Evolutionary conservation across 2,329 filamentous ascomycete species (phyloP).

Genomic region (Fusarium sp.): DNA sequence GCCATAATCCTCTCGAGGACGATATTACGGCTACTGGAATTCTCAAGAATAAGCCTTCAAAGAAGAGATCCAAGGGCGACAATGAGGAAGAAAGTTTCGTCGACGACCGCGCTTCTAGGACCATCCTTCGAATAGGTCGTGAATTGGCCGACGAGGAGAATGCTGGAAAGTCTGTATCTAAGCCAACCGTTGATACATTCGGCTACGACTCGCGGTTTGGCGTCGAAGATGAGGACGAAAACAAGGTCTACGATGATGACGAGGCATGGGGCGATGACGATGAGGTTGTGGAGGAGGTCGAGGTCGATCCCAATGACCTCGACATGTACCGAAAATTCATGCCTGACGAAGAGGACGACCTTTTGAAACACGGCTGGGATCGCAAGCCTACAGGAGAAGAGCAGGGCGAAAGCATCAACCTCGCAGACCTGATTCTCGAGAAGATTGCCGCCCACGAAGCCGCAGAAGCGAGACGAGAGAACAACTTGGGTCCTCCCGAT

Average conservation of each 20-base stretch:
- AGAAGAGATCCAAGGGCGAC: slow-evolving; percentile 76
- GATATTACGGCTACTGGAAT: slow-evolving; percentile 82
- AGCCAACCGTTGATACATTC: slow-evolving; percentile 70
- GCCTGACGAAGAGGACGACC: slow-evolving; percentile 78
- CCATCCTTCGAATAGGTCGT: slow-evolving; percentile 91
- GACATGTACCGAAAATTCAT: slow-evolving; percentile 94
- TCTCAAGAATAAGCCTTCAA: slow-evolving; percentile 81
- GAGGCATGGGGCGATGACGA: slow-evolving; percentile 87
- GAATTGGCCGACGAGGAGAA: slow-evolving; percentile 88
- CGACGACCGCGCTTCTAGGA: slow-evolving; percentile 88
- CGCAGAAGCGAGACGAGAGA: slow-evolving; percentile 62
- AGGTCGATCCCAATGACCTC: slow-evolving; percentile 90
- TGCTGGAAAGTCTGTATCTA: slow-evolving; percentile 59
- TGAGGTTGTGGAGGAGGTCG: slow-evolving; percentile 78
- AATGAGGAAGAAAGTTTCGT: slow-evolving; percentile 81
- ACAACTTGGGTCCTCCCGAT: slow-evolving; percentile 71
- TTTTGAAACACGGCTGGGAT: slow-evolving; percentile 78
- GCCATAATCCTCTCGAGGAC: slow-evolving; percentile 93
- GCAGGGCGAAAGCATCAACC: slow-evolving; percentile 76
- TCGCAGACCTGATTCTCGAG: slow-evolving; percentile 93
- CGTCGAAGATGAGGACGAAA: slow-evolving; percentile 66
- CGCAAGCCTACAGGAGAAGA: slow-evolving; percentile 62
- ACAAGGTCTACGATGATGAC: slow-evolving; percentile 65
- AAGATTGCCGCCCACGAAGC: slow-evolving; percentile 96
- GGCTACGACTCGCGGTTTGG: slow-evolving; percentile 84